Conservation (phyloP, 1,284 basidiomycete genomes). For the Irpex sp. region DNA sequence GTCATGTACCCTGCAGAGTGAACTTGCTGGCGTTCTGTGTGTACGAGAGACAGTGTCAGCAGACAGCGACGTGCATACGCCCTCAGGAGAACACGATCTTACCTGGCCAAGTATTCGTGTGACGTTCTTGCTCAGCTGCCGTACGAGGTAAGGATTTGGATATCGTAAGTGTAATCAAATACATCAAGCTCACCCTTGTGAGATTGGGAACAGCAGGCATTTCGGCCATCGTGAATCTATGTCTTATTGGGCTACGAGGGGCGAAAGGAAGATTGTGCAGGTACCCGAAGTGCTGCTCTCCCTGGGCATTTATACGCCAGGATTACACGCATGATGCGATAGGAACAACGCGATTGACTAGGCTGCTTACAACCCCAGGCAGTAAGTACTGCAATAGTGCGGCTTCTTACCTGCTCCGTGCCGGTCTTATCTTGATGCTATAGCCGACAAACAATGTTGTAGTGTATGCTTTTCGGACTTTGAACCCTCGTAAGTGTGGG, state of each 20-base stretch:
- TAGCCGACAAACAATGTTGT: neutral
- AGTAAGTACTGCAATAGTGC: neutral
- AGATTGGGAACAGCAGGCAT: conserved; percentile 36
- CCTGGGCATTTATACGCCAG: neutral
- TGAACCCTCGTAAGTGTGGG: neutral
- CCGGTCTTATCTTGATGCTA: neutral
- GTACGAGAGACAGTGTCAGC: neutral
- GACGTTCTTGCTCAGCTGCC: conserved; percentile 60
- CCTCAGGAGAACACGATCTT: too few species aligned
- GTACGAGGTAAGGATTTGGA: neutral
- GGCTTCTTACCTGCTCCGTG: neutral
- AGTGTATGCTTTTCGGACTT: neutral
- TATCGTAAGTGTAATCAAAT: neutral
- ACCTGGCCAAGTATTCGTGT: conserved; percentile 72
- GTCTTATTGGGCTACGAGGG: neutral
- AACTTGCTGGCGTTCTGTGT: conserved; percentile 84
- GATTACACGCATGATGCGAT: neutral
- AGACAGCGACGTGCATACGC: too few species aligned
- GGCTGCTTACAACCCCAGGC: neutral
- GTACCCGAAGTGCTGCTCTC: neutral
- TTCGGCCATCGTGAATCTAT: neutral
- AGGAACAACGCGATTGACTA: neutral
- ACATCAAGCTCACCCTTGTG: conserved; percentile 38
- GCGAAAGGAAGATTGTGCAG: neutral
- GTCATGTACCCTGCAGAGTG: conserved; percentile 74